Base-by-base conservation (phyloP, 768 basidiomycete genomes). In the Pisolithus marmoratus region DNA sequence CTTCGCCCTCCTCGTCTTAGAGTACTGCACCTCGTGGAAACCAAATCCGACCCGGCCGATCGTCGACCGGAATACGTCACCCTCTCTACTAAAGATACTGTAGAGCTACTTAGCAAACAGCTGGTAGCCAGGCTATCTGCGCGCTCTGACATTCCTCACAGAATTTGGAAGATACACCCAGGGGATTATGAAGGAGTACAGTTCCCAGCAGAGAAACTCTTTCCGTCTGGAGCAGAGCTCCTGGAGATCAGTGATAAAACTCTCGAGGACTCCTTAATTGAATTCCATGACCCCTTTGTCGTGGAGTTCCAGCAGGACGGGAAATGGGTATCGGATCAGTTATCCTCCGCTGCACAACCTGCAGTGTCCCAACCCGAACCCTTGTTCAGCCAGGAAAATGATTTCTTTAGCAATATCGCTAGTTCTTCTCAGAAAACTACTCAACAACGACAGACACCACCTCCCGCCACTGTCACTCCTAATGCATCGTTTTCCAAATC, bases 271-370 rank as follows among this genome's bases (percentile, higher is more conserved):
- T 77, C 74, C 2, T 66, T 74, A 38, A 72, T 88, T 26, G 72
- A 80, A 52, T 72, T 74, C 2, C 84, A 80, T 23, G 90, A 93
- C 61, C 71, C 75, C 1, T 85, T 94, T 66, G 80, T 84, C 1
- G 79, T 93, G n/a, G 93, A 96, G 59, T 79, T 85, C 62, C 79
- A 81, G 60, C 63, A 69, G 34, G 60, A 72, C n/a, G 77, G 74
- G 40, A 71, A 72, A 17, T 92, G 88, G 88, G 60, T 83, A 20
- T 70, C 78, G 3, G 76, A 80, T 43, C 60, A 53, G 54, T 56
- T 48, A 38, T 24, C 51, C n/a, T 19, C 54, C n/a, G 31, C 43
- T 7, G 29, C 50, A 1, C 38, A 53, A 48, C 24, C 61, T 26
- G 23, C 57, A 46, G 46, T 56, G 22, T 57, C 70, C 34, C 68